Evolutionary conservation across 768 basidiomycete genomes (phyloP), one percentile per base, ranked within the genome.

Genomic region (Leccinum pellstonianum): DNA sequence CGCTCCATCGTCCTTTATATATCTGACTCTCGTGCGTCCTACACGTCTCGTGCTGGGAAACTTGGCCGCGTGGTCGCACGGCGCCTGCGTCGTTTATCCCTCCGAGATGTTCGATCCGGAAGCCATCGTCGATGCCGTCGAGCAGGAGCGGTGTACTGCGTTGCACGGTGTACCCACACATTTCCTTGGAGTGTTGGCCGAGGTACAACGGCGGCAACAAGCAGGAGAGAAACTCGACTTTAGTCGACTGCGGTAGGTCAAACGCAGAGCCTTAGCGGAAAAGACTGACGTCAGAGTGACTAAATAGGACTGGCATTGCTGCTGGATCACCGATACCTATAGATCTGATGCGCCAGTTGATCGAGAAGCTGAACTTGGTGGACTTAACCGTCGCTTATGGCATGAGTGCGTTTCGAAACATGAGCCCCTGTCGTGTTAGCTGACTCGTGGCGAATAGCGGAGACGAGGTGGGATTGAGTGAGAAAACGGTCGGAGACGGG

Each of bases 101-200:
- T 86, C 89, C 1, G 81, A 83, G 38, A 77, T 78, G 2, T 93
- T 80, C 67, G 75, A 89, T 63, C 85, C 91, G 0, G 70, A 73
- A 33, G 78, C 85, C 1, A 86, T 91, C 52, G 86, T 93, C 9
- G 86, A 91, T 55, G 81, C 91, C 0, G 71, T 93, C n/a, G 70
- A 80, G 7, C 77, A 77, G 17, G 91, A 93, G 63, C 78, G 76
- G 58, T 93, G 91, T 55, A 92, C 90, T 0, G 88, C 87, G 0
- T 75, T 94, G 55, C 91, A 93, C 63, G 91, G 91, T 7, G 91
- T 93, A 5, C 91, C 91, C 0, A 93, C 91, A 0, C 91, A 93
- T 69, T 93, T 93, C 71, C 77, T 91, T 1, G 91, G 86, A 5
- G 83, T 93, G 1, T 75, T 93, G 25, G 71, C 80, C 0, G 90